Evolutionary conservation across 176 grass and related monocot genomes (phyloP).

Genomic region (Pharus latifolius): DNA sequence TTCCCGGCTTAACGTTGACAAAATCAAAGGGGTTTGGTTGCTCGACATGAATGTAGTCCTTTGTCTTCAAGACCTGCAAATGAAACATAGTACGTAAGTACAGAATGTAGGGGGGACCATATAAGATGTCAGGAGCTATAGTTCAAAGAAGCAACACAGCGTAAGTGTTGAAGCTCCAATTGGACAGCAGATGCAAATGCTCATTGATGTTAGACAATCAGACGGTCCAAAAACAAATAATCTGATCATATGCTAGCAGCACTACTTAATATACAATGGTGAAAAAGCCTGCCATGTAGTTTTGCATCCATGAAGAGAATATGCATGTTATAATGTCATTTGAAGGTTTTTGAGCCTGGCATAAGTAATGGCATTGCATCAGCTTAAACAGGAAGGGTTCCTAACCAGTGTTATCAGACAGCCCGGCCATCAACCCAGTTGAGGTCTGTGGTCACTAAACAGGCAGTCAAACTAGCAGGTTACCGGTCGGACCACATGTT

Average conservation of each 20-base stretch:
- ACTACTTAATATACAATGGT: too few relatives aligned
- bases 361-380: too few relatives aligned
- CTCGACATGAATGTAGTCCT: conserved; percentile 85
- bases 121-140: not conserved
- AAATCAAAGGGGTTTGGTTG: conserved; percentile 55
- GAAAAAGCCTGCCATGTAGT: too few relatives aligned
- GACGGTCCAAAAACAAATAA: not conserved
- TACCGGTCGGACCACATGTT: too few relatives aligned
- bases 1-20: conserved; percentile 57
- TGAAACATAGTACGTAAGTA: not conserved
- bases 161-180: not conserved
- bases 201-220: not conserved
- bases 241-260: not conserved
- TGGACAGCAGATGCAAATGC: not conserved
- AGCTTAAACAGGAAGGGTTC: too few relatives aligned
- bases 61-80: conserved; percentile 85
- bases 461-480: too few relatives aligned
- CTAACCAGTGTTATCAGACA: too few relatives aligned
- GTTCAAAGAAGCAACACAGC: not conserved
- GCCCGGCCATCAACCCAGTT: too few relatives aligned
- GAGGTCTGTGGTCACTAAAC: too few relatives aligned
- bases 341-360: too few relatives aligned
- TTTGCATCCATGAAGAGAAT: not conserved
- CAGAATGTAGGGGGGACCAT: too few relatives aligned
- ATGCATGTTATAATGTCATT: not conserved